Percentiles rank a stretch among this genome's conserved stretches.
Conservation (phyloP, 2,329 filamentous ascomycete species). For the Sarocladiaceae sp. region DNA sequence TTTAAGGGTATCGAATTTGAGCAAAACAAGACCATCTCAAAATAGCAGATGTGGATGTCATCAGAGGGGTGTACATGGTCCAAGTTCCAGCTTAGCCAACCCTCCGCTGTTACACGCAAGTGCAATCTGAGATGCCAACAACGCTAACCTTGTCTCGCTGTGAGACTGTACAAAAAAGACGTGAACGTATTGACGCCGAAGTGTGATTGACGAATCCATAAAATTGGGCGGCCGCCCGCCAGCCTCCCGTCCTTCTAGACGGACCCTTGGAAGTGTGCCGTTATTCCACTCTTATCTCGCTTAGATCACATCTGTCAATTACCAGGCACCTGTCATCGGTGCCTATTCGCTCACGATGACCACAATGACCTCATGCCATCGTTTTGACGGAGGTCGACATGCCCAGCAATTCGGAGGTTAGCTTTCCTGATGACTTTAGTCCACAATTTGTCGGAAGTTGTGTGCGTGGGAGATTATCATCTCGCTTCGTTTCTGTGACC, state of each 20-base stretch:
- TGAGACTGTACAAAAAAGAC: neutral
- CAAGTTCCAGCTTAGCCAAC: slow-evolving; percentile 1
- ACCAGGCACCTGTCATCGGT: neutral
- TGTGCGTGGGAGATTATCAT: slow-evolving; percentile 3
- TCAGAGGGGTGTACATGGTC: neutral
- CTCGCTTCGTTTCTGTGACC: slow-evolving; percentile 3
- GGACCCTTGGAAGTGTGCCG: slow-evolving; percentile 6
- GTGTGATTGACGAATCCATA: neutral
- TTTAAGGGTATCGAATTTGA: slow-evolving; percentile 1
- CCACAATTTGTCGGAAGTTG: neutral
- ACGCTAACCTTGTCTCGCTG: neutral
- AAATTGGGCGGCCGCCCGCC: neutral
- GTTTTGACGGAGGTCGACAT: neutral
- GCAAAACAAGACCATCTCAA: neutral
- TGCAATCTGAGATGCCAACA: neutral
- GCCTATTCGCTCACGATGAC: neutral
- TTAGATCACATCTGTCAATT: neutral
- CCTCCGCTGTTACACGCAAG: neutral
- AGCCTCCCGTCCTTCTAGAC: too few relatives aligned
- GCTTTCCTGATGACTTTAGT: neutral
- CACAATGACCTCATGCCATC: neutral
- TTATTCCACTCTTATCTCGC: neutral
- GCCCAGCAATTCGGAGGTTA: neutral
- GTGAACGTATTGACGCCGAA: neutral
- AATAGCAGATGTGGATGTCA: neutral